These are phyloP conservation scores for Globisporangium megalacanthum DNA, from an alignment of 352 stramenopile genomes.

Conservation along the genomic window DNA sequence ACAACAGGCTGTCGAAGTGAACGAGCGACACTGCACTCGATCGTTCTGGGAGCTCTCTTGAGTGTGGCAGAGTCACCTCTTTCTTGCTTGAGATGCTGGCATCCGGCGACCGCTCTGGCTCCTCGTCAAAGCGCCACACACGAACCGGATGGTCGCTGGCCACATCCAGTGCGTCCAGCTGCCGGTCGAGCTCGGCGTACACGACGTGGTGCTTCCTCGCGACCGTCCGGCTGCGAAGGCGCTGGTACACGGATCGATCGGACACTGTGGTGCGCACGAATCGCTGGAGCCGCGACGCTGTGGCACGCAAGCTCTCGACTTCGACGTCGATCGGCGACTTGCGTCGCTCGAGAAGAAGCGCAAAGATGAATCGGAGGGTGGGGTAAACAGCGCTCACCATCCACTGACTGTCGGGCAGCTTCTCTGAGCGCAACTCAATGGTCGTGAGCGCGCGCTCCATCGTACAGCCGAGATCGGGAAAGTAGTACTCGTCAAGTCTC, in stretches of 20 bases:
- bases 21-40: not conserved
- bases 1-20: not conserved
- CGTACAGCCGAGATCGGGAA: not conserved
- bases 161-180: conserved; percentile 1
- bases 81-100: too few relatives aligned
- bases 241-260: not conserved
- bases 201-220: conserved; percentile 1
- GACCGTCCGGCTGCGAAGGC: not conserved
- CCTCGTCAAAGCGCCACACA: not conserved
- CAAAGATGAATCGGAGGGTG: conserved; percentile 1
- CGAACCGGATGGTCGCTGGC: conserved; percentile 1
- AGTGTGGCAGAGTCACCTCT: not conserved
- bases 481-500: not conserved
- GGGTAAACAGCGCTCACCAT: conserved; percentile 1
- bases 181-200: conserved; percentile 3
- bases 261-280: conserved; percentile 2
- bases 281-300: not conserved
- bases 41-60: not conserved
- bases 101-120: not conserved
- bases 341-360: not conserved
- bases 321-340: not conserved
- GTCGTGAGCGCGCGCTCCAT: not conserved
- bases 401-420: not conserved
- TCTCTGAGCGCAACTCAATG: not conserved
- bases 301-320: not conserved